Evolutionary conservation across 2,329 filamentous ascomycete genomes (phyloP).

Genomic region (Rhynchosporium secalis): DNA sequence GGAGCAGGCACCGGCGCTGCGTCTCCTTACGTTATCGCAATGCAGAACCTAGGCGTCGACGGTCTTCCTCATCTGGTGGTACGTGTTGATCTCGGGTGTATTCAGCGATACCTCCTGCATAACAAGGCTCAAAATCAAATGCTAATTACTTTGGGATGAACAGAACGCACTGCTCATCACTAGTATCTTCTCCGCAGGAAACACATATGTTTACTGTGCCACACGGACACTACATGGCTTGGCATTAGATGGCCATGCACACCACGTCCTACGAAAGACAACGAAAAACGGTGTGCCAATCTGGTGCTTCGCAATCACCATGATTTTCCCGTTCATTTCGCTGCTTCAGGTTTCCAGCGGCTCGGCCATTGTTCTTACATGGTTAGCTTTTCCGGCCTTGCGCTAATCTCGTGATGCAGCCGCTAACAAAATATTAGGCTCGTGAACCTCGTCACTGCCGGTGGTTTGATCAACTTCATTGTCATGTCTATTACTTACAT

Average conservation of each 20-base stretch:
- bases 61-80: conserved; percentile 62
- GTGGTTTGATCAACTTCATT: conserved; percentile 69
- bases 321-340: conserved; percentile 65
- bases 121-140: background rate
- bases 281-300: conserved; percentile 54
- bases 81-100: background rate
- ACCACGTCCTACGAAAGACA: conserved; percentile 53
- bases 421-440: conserved; percentile 27
- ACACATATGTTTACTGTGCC: conserved; percentile 63
- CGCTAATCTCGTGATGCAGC: no score
- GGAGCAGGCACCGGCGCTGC: conserved; percentile 45
- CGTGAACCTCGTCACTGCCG: conserved; percentile 61
- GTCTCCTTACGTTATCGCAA: conserved; percentile 52
- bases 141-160: background rate
- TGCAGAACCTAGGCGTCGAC: conserved; percentile 62
- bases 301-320: conserved; percentile 68
- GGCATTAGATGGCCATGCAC: conserved; percentile 63
- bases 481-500: conserved; percentile 69
- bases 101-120: background rate
- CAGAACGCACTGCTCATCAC: conserved; percentile 65
- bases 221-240: conserved; percentile 69
- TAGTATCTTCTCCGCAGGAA: conserved; percentile 62
- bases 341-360: conserved; percentile 65
- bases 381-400: conserved; percentile 13
- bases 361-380: conserved; percentile 40